A percentile compares a stretch with the other conserved stretches of the same genome.
phyloP scores from a whole-genome alignment of 805 yeast genomes.

The Lipomyces kockii region DNA sequence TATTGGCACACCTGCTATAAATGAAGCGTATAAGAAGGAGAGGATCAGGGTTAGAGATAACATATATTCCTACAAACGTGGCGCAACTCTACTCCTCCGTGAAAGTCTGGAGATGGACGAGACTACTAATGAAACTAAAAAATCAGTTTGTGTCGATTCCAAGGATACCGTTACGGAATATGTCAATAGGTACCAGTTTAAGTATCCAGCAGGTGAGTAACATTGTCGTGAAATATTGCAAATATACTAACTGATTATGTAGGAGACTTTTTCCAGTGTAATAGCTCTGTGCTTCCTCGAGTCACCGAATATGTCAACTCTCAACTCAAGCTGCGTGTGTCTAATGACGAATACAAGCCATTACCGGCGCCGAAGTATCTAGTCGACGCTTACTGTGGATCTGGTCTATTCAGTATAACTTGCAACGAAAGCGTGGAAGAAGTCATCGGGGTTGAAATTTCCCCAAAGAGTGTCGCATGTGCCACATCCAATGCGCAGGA shows the following conservation, averaged over 20 bases:
- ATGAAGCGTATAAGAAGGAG: conserved; percentile 73
- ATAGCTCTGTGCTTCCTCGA: conserved; percentile 83
- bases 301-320: conserved; percentile 82
- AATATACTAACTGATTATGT: not conserved
- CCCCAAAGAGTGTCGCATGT: conserved; percentile 86
- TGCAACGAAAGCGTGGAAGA: conserved; percentile 79
- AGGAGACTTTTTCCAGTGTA: conserved; percentile 88
- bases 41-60: conserved; percentile 58
- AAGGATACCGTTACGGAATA: conserved; percentile 81
- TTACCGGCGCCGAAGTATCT: conserved; percentile 58
- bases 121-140: conserved; percentile 50
- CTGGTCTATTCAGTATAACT: conserved; percentile 89
- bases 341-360: conserved; percentile 35
- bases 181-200: conserved; percentile 68
- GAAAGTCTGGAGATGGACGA: conserved; percentile 51
- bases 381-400: conserved; percentile 96
- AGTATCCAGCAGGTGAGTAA: conserved; percentile 78
- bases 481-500: conserved; percentile 80
- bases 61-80: conserved; percentile 62
- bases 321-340: conserved; percentile 56
- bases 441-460: conserved; percentile 92
- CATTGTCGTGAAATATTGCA: not conserved
- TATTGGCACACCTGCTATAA: conserved; percentile 81
- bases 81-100: conserved; percentile 84
- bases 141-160: conserved; percentile 77